Evolutionary conservation across 2,329 filamentous ascomycete genomes (phyloP).

Genomic region (Pestalotiopsis sp.): DNA sequence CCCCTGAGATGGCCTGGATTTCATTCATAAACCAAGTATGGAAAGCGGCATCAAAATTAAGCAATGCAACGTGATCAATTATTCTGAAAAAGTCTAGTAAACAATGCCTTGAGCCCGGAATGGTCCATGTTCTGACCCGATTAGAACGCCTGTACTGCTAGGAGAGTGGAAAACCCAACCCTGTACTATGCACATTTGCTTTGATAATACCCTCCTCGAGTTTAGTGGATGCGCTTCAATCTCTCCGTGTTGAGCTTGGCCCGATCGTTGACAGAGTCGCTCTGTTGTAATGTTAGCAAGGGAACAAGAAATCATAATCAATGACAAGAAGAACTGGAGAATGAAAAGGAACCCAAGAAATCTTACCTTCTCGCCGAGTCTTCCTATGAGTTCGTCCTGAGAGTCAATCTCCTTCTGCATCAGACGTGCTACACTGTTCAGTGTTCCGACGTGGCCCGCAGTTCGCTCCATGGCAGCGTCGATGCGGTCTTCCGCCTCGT

Average conservation of each 20-base stretch:
- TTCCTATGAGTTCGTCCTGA: conserved; percentile 76
- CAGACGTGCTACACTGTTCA: conserved; percentile 74
- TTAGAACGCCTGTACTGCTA: conserved; percentile 4
- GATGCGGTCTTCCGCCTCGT: conserved; percentile 61
- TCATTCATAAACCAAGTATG: neutral
- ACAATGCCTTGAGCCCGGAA: neutral
- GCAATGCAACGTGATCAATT: neutral
- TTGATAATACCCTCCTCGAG: neutral
- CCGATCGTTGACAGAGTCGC: conserved; percentile 80
- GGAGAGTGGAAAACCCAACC: neutral
- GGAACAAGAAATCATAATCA: conserved; percentile 8
- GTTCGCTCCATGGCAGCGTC: conserved; percentile 70
- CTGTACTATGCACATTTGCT: neutral
- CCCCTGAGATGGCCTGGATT: neutral
- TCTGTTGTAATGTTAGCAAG: conserved; percentile 50
- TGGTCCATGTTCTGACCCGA: neutral
- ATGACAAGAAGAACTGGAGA: neutral
- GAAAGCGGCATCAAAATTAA: neutral
- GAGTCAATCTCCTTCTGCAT: conserved; percentile 76
- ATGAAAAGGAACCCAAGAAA: neutral
- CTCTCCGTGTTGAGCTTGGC: conserved; percentile 78
- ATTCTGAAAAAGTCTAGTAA: neutral
- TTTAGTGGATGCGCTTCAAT: conserved; percentile 60
- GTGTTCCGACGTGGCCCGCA: conserved; percentile 66
- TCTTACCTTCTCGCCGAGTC: conserved; percentile 75